Evolutionary conservation across 2,329 filamentous ascomycete species (phyloP).

Genomic region (Geosmithia putterillii): DNA sequence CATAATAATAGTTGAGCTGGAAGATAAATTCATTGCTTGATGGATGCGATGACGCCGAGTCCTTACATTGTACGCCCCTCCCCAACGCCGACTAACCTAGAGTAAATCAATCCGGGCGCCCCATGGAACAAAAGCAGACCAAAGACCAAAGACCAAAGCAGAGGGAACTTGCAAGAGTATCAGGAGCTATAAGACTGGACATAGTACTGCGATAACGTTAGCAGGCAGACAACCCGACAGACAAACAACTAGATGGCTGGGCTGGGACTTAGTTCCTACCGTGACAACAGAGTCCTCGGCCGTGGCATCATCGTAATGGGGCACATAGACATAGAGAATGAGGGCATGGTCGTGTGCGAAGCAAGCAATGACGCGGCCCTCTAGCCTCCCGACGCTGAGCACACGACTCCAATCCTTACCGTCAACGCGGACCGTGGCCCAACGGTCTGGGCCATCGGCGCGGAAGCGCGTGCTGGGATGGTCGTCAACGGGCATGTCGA

Average conservation of each 20-base stretch:
- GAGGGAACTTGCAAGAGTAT: not conserved
- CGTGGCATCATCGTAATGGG: slow-evolving; percentile 52
- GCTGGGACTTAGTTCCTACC: slow-evolving; percentile 28
- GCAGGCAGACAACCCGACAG: slow-evolving; percentile 2
- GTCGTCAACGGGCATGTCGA: slow-evolving; percentile 60
- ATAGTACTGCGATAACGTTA: slow-evolving; percentile 23
- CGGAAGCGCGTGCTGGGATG: slow-evolving; percentile 75
- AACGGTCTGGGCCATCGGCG: slow-evolving; percentile 64
- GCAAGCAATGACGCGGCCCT: slow-evolving; percentile 86
- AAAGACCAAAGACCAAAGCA: not conserved
- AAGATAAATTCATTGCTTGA: too few relatives aligned
- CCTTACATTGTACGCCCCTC: too few relatives aligned
- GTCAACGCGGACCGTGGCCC: slow-evolving; percentile 85
- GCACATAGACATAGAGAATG: slow-evolving; percentile 73
- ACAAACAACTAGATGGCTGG: not conserved
- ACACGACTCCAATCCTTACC: slow-evolving; percentile 90
- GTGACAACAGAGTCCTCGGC: slow-evolving; percentile 66
- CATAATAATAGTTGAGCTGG: not conserved
- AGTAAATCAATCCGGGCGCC: too few relatives aligned
- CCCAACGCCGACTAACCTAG: too few relatives aligned
- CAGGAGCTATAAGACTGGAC: slow-evolving; percentile 27
- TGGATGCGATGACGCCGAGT: too few relatives aligned
- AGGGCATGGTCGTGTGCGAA: slow-evolving; percentile 71
- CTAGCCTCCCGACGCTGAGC: slow-evolving; percentile 81
- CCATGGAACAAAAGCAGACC: not conserved